phyloP scores from a whole-genome alignment of 2,329 filamentous ascomycete species.

The Trichoderma sp. region DNA sequence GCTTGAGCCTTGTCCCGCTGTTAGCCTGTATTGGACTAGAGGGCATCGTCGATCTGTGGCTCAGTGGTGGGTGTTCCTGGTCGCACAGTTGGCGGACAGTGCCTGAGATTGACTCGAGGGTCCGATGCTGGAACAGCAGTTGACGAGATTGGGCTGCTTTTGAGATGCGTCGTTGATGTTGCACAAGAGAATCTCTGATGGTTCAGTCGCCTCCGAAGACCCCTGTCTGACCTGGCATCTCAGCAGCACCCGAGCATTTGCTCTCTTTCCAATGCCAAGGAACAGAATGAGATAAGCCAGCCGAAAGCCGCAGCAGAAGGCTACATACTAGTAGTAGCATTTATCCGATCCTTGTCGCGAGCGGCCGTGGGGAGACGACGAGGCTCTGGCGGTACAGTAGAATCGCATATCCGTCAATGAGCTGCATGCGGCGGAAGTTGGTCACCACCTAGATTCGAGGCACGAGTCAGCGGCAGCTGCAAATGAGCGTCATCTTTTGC shows the following conservation, averaged over 20 bases:
- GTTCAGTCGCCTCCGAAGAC: too few relatives aligned
- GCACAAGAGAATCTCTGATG: too few relatives aligned
- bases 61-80: slow-evolving; percentile 5
- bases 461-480: slow-evolving; percentile 3
- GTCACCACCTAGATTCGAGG: not conserved
- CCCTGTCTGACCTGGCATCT: not conserved
- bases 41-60: slow-evolving; percentile 16
- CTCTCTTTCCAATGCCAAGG: not conserved
- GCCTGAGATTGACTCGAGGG: not conserved
- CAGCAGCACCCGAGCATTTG: not conserved
- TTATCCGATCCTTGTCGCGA: slow-evolving; percentile 17
- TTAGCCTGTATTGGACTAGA: slow-evolving; percentile 13
- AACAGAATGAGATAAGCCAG: not conserved
- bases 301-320: slow-evolving; percentile 6
- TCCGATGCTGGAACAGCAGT: not conserved
- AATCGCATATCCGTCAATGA: not conserved
- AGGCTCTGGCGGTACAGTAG: not conserved
- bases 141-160: not conserved
- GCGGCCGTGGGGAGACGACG: not conserved
- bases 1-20: slow-evolving; percentile 12
- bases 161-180: not conserved
- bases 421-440: slow-evolving; percentile 9
- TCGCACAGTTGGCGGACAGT: slow-evolving; percentile 19
- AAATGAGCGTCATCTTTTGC: slow-evolving; percentile 14
- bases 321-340: not conserved